Conservation (phyloP, 371 early-diverging fungal genomes). For the Mortierella sp. region DNA sequence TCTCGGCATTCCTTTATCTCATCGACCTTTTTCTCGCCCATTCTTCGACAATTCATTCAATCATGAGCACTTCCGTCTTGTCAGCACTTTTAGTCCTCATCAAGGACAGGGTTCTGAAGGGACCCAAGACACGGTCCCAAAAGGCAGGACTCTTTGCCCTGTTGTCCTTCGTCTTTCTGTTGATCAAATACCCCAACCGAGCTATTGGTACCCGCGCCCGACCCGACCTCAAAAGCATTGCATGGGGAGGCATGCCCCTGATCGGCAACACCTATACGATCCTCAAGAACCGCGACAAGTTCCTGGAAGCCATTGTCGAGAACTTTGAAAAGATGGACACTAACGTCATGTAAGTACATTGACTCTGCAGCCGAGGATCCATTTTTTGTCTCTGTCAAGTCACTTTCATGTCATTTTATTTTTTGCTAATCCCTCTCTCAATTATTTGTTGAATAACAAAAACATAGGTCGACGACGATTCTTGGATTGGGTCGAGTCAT, state of each 20-base stretch:
- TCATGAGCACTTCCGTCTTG: conserved; percentile 27
- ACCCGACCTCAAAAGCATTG: conserved; percentile 31
- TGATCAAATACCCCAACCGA: conserved; percentile 55
- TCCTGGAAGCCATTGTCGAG: conserved; percentile 22
- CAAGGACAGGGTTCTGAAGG: conserved; percentile 38
- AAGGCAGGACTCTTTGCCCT: conserved; percentile 38
- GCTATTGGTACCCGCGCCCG: conserved; percentile 50
- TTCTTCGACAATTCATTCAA: not conserved
- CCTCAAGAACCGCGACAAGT: conserved; percentile 25
- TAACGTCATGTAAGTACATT: conserved; percentile 33
- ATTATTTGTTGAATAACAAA: too few species aligned
- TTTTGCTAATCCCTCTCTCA: not conserved
- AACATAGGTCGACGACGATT: conserved; percentile 34
- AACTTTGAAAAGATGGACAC: conserved; percentile 21
- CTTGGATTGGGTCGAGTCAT: conserved; percentile 48
- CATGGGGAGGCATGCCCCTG: conserved; percentile 34
- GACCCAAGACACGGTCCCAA: conserved; percentile 36
- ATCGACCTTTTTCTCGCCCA: not conserved
- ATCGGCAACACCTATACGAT: conserved; percentile 32
- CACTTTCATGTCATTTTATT: not conserved
- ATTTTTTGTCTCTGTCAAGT: not conserved
- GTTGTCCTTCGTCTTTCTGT: conserved; percentile 27
- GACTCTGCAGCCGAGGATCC: not conserved
- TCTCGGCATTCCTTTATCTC: not conserved
- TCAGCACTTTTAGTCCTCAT: conserved; percentile 27